Base-by-base conservation (phyloP, 768 basidiomycete species). In the Hygrophorus pudorinus region DNA sequence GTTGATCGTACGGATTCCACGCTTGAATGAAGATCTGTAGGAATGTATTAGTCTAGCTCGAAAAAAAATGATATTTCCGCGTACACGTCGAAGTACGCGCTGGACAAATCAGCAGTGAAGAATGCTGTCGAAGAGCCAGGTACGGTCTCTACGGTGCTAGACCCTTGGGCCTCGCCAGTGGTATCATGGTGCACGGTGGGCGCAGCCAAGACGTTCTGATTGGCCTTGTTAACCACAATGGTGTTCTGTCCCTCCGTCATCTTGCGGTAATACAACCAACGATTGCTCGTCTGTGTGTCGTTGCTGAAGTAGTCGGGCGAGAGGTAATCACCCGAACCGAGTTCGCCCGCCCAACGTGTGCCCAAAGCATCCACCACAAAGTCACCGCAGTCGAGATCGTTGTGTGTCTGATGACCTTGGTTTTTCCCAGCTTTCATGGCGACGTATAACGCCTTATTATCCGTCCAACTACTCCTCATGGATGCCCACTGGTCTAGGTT, bases 221-320 rank as follows among this genome's bases (percentile, higher is more conserved):
- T 97, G 27, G 64, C 58, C 49, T 68, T 65, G 53, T 73, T 73
- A 51, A 97, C 72, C 42, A 93, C 56, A 50, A 99, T 71, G 4
- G 91, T 92, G 69, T 98, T 99, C 68, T 99, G 96, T 2, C 96
- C 96, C 64, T 94, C 90, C 3, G 94, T 96, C 65, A 81, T 79
- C 72, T 93, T 98, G 59, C 93, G 76, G 72, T 96, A 99, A 67
- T 96, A 98, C 49, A 75, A 55, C 93, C 92, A 98, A 44, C 94
- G 74, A 17, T 66, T 59, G 38, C 79, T 73, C 47, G 69, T 64
- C 60, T 94, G 90, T 0, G 61, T 58, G 51, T 88, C 89, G 46
- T 60, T 76, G 24, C 60, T 66, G 70, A 99, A 99, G 68, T 98
- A 98, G 30, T 72, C 70, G 1, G 63, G 56, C 2, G 89, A 68